Evolutionary conservation across 2,329 filamentous ascomycete species (phyloP), one percentile per base, ranked within the genome.

Genomic region (Leptographium procerum): DNA sequence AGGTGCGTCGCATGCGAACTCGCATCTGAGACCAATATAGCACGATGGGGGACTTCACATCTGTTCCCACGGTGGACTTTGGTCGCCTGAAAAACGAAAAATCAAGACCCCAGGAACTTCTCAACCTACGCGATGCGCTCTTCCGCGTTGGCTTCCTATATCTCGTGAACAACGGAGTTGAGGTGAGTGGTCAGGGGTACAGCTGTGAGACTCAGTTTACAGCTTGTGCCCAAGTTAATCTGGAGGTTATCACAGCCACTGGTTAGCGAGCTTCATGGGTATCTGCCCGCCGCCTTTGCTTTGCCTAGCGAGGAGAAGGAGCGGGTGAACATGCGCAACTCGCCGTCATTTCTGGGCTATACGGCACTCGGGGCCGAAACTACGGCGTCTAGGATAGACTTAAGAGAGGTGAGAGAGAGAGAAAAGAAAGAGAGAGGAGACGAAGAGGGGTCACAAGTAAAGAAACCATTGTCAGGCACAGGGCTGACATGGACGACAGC

Each of bases 341-440:
- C 79, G 1, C 79, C 81, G 13, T 82, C 84, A 65, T 83, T 85
- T 58, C 69, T 85, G 2, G 82, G 82, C 0, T 85, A 84, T 64
- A 81, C 78, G 60, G 75, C 72, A 0, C 74, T 76, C 22, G 81
- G 80, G 0, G 72, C 77, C 24, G 82, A 85, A 65, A 80, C 71
- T 0, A 85, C 82, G 1, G 76, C 77, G 0, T 77, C 79, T 0
- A 68, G 69, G 58, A 64, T 68, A n/a, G 82, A 85, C 64, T 68
- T 72, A 31, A 69, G 81, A 22, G 81, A 59, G 52, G 57, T 55
- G 19, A 9, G 56, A 11, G 45, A 31, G 19, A 40, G 40, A 22
- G 19, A 43, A 7, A 43, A n/a, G 22, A 4, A 34, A n/a, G n/a
- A n/a, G n/a, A n/a, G n/a, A n/a, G n/a, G n/a, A n/a, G n/a, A n/a